Evolutionary conservation across 345 rosid genomes (phyloP), one percentile per base, ranked within the genome.

Genomic region (Camelina neglecta): DNA sequence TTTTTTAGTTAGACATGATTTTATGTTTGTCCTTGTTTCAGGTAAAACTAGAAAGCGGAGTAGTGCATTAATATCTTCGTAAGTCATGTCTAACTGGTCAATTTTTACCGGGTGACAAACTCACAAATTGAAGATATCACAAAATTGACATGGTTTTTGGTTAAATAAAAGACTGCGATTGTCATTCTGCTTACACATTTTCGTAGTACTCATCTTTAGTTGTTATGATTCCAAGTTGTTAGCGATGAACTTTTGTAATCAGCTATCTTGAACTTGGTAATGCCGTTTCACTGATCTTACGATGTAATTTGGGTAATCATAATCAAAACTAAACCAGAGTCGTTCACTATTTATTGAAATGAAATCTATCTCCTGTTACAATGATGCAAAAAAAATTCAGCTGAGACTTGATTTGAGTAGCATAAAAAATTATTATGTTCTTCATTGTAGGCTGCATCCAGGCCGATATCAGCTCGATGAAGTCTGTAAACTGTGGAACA

Each of bases 291-390:
- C 31, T n/a, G 67, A 54, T 56, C 49, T 45, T 69, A 67, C 20
- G 35, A 36, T 56, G 38, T 45, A 44, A 23, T 23, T 8, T 77
- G 16, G 16, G 29, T 31, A 60, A 5, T 53, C 44, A 8, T 69
- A 35, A 68, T 68, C 13, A 20, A 41, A 61, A 67, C 58, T 35
- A 76, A 21, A 62, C 33, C 23, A 56, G 45, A 47, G 16, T 8
- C 5, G 1, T 47, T 10, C 41, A 70, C 29, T 51, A 11, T 58
- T 9, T 47, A 21, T 18, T 11, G 33, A 59, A 7, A 26, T 18
- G 1, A 69, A 48, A 49, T 26, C 29, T 63, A 48, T 15, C 51
- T 63, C 12, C 45, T 47, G 18, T 71, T 77, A 77, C 76, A 77
- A 48, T 49, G 72, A 63, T 23, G 80, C 60, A 45, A 70, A 54